phyloP scores from a whole-genome alignment of 306 rosid species.

The Parietaria judaica region DNA sequence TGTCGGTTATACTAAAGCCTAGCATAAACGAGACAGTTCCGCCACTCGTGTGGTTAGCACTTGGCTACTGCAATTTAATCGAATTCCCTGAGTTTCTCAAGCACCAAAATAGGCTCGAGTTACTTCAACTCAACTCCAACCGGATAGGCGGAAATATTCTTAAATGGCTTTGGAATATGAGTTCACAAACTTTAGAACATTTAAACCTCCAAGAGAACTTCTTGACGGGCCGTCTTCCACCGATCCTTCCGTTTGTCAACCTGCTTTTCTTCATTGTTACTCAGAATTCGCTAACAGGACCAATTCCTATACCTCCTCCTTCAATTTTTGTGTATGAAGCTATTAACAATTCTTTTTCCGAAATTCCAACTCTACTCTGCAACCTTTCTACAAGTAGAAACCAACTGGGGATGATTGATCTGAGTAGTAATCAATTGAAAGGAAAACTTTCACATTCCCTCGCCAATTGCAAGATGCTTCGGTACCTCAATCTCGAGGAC shows the following conservation, averaged over 20 bases:
- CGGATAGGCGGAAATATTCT: conserved; percentile 31
- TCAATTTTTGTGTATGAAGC: background rate
- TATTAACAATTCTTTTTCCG: background rate
- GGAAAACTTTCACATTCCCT: conserved; percentile 19
- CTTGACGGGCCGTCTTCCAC: conserved; percentile 11
- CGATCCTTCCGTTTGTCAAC: conserved; percentile 9
- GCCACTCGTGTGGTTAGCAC: background rate
- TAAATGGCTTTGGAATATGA: conserved; percentile 19
- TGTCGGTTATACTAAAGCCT: background rate
- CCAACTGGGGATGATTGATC: conserved; percentile 7
- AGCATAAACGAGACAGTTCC: background rate
- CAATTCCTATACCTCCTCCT: conserved; percentile 11
- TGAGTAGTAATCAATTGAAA: conserved; percentile 14
- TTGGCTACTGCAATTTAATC: conserved; percentile 13
- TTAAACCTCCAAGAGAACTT: conserved; percentile 10
- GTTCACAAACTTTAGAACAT: conserved; percentile 1
- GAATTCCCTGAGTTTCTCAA: conserved; percentile 21
- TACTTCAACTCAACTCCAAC: conserved; percentile 17
- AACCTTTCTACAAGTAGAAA: no score
- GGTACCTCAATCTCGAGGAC: conserved; percentile 1
- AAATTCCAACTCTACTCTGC: conserved; percentile 12
- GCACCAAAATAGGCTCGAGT: background rate
- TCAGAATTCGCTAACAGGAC: conserved; percentile 9
- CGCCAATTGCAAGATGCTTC: conserved; percentile 5
- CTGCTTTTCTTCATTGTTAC: background rate